Evolutionary conservation across 1,139 yeast genomes (phyloP), one percentile per base, ranked within the genome.

Genomic region (Yamadazyma trypodendri): DNA sequence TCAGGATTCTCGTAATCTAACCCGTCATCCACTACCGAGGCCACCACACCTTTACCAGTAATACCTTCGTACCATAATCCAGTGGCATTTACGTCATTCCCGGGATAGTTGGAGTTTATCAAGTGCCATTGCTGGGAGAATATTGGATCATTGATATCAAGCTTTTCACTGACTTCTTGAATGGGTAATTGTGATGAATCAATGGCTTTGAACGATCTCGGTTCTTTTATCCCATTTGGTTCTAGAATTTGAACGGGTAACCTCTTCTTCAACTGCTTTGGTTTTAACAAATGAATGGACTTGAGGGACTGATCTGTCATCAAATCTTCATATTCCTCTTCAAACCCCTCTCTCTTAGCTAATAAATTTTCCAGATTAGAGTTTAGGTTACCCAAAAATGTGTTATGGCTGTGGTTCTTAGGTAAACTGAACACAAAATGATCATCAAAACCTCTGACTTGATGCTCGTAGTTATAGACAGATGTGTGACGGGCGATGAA

Each of bases 21-120:
- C 1, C 99, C 99, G 60, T 94, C 99, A 58, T 94, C 99, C 1
- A 94, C 84, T 27, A 94, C 75, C 2, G 97, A 96, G 1, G 90
- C 84, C 3, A 85, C 87, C 3, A 84, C 66, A 4, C 94, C 94
- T 34, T 74, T 64, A 1, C 99, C 99, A 1, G 95, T 84, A 39
- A 84, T 77, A 32, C 85, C 85, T 48, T 81, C 81, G 28, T 71
- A 67, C 98, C 98, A 92, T 14, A 88, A 79, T 0, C 87, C 94
- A 1, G 88, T 68, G 10, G 88, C 94, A 54, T 94, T 92, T 36
- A 92, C 80, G 55, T 92, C 97, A 51, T 88, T 73, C 0, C 95
- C 95, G 0, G 87, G 87, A 48, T 66, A 79, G 2, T 60, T 58
- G 0, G 87, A 68, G 54, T 94, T 94, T 31, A 84, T 61, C 22